Conservation (phyloP, 139 green algal species). For the Chlamydomonas urium region DNA sequence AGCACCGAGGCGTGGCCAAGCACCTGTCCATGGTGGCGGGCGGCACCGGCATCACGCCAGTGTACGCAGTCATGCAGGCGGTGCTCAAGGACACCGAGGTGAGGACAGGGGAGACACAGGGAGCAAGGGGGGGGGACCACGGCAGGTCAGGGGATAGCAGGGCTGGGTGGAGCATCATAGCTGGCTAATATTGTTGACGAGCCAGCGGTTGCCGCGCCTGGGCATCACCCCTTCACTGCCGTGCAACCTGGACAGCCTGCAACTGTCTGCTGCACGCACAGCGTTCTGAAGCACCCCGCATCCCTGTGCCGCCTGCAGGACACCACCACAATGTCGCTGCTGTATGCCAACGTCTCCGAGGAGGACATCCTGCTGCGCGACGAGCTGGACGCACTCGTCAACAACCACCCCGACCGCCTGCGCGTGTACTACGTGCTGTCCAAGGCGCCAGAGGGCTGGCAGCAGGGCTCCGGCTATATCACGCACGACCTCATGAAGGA, state of each 20-base stretch:
- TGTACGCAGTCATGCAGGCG: conserved; percentile 33
- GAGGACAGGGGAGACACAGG: no score
- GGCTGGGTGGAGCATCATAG: no score
- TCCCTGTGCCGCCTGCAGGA: no score
- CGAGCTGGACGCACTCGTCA: conserved; percentile 81
- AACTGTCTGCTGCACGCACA: no score
- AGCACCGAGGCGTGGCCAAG: conserved; percentile 27
- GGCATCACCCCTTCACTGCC: no score
- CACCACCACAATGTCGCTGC: conserved; percentile 74
- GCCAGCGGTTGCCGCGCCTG: no score
- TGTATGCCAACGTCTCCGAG: conserved; percentile 90
- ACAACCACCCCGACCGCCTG: conserved; percentile 58
- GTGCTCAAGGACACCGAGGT: conserved; percentile 71
- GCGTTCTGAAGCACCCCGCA: no score
- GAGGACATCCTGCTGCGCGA: conserved; percentile 92
- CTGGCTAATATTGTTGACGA: no score
- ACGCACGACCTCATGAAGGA: conserved; percentile 74
- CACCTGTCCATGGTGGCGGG: conserved; percentile 89
- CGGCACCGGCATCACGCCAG: conserved; percentile 58
- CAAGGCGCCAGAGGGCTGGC: neutral
- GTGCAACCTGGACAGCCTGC: no score
- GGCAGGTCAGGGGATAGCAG: no score
- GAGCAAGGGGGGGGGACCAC: no score
- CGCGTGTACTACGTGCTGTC: conserved; percentile 8
- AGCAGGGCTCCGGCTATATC: conserved; percentile 35